Evolutionary conservation across 2,329 filamentous ascomycete species (phyloP), one percentile per base, ranked within the genome.

Genomic region (Xylaria hypoxylon): DNA sequence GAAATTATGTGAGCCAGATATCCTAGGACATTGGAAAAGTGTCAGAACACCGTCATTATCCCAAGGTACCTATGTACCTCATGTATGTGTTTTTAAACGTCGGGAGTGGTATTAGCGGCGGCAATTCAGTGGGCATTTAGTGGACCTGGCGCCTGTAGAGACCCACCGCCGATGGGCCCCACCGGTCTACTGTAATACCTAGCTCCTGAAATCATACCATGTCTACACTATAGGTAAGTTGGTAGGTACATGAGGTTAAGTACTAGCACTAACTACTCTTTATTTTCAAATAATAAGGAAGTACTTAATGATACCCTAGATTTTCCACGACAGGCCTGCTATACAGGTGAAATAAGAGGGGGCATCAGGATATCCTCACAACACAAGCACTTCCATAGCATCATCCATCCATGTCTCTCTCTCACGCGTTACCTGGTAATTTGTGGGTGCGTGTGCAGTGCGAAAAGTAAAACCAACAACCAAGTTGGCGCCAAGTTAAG

Each of bases 41-140:
- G 17, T 26, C 33, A 40, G 51, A 40, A n/a, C 19, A n/a, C 33
- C 33, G 33, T 24, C 19, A 19, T 17, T 24, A 22, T 55, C 31
- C 48, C 6, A 33, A 7, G 26, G 45, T 61, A 51, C 26, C 38
- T 53, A 44, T 26, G 15, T 38, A 56, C 24, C 28, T 10, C n/a
- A n/a, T n/a, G n/a, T n/a, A n/a, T n/a, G n/a, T n/a, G n/a, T n/a
- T n/a, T n/a, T n/a, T n/a, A 17, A 52, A 62, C 52, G 58, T 68
- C 59, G 35, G 53, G 58, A 62, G 61, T 59, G 48, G 50, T 48
- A 65, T 62, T 65, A 68, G 65, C 58, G 58, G 58, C 65, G 65
- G 65, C 62, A 68, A 60, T 53, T 63, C 38, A 62, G 62, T 35
- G 52, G 58, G 26, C 48, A 42, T 8, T 56, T 28, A 48, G 65